phyloP scores from a whole-genome alignment of 768 basidiomycete species.

The Pleurotus citrinopileatus region DNA sequence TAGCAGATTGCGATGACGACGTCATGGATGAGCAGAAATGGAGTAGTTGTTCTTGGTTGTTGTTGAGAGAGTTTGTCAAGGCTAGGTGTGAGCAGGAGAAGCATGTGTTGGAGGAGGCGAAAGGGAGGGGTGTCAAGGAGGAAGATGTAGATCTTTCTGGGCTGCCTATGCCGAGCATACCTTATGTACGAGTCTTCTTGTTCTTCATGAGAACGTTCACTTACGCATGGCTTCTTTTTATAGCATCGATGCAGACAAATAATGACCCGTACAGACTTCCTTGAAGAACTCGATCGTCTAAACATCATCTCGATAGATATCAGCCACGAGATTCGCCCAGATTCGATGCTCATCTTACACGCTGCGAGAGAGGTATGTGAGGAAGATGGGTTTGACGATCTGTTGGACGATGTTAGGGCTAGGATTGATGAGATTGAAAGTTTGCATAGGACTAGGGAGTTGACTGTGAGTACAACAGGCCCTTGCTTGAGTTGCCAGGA shows the following conservation, averaged over 20 bases:
- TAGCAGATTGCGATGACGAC: conserved; percentile 81
- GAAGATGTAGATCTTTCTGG: conserved; percentile 32
- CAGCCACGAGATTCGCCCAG: conserved; percentile 73
- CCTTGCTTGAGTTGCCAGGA: background rate
- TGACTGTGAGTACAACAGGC: conserved; percentile 49
- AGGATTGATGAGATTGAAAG: conserved; percentile 88
- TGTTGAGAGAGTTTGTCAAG: conserved; percentile 72
- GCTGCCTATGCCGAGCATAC: conserved; percentile 58
- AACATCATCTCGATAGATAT: conserved; percentile 83
- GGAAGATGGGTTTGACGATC: conserved; percentile 78
- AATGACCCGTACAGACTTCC: conserved; percentile 82
- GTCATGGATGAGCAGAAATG: conserved; percentile 94
- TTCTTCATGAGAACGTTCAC: conserved; percentile 1
- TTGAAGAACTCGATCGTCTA: conserved; percentile 69
- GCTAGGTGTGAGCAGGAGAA: conserved; percentile 47
- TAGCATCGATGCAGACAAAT: conserved; percentile 73
- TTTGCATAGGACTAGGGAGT: conserved; percentile 72
- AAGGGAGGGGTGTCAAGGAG: conserved; percentile 29
- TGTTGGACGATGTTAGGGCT: conserved; percentile 67
- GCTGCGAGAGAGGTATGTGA: conserved; percentile 69
- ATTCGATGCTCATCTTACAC: conserved; percentile 73
- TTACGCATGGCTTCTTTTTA: background rate
- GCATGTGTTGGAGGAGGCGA: conserved; percentile 34
- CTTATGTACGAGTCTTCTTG: conserved; percentile 43
- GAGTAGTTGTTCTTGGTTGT: conserved; percentile 79